Evolutionary conservation across 108 stramenopile species (phyloP).

Genomic region (Discostella stelligeroides): DNA sequence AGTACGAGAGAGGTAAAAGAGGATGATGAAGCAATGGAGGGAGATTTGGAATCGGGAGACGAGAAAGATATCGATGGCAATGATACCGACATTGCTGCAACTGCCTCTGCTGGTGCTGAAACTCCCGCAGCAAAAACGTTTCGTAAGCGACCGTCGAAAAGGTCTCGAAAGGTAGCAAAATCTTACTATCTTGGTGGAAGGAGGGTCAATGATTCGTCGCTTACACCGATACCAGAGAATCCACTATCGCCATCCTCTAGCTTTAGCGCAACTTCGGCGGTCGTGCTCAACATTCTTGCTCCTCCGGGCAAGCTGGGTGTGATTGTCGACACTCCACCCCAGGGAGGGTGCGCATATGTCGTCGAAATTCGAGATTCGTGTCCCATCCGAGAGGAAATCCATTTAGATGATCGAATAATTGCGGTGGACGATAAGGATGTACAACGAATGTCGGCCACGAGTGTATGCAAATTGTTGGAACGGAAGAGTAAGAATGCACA

Average conservation of each 20-base stretch:
- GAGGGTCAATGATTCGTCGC: not conserved
- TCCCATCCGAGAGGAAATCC: not conserved
- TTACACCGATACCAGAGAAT: not conserved
- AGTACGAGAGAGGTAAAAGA: not conserved
- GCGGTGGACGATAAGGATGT: constrained; percentile 14
- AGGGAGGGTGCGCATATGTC: constrained; percentile 11
- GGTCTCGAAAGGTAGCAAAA: not conserved
- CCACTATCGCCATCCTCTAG: not conserved
- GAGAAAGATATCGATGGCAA: not conserved
- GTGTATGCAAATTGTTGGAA: not conserved
- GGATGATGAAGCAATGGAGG: not conserved
- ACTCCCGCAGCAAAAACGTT: too few relatives aligned
- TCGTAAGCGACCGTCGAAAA: not conserved
- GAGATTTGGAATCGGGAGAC: constrained; percentile 5
- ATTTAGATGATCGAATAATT: constrained; percentile 6
- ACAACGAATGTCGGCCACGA: constrained; percentile 5
- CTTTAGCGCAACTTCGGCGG: not conserved
- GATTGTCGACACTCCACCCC: constrained; percentile 23
- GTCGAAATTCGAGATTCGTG: constrained; percentile 2
- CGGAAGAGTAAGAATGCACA: constrained; percentile 4
- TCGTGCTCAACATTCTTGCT: constrained; percentile 12
- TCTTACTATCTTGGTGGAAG: not conserved
- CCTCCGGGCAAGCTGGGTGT: constrained; percentile 38
- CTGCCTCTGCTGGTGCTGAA: too few relatives aligned
- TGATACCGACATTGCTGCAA: not conserved